Evolutionary conservation across 2,329 filamentous ascomycete genomes (phyloP).

Genomic region (Sarocladiaceae sp.): DNA sequence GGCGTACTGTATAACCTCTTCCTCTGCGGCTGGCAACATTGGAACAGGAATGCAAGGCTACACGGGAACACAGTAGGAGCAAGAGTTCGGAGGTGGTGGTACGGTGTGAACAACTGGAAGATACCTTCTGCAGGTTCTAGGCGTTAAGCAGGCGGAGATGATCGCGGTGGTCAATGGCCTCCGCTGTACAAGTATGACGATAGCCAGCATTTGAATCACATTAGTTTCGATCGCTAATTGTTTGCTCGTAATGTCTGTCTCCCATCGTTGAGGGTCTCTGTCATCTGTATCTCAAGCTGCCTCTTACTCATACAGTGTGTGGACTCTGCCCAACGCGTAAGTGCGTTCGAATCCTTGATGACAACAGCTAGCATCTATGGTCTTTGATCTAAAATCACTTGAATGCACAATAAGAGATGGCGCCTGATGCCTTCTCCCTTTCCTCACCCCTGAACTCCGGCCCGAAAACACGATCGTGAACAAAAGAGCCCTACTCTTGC

Average conservation of each 20-base stretch:
- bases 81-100: constrained; percentile 86
- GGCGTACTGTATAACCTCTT: constrained; percentile 84
- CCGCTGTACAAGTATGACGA: not conserved
- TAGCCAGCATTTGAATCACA: too few relatives aligned
- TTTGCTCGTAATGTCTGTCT: too few relatives aligned
- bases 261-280: too few relatives aligned
- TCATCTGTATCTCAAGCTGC: too few relatives aligned
- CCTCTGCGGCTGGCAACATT: constrained; percentile 81
- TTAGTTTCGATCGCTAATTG: too few relatives aligned
- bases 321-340: too few relatives aligned
- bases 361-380: not conserved
- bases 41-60: constrained; percentile 74
- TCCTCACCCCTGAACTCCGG: constrained; percentile 19
- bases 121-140: constrained; percentile 38
- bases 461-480: constrained; percentile 15
- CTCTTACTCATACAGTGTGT: too few relatives aligned
- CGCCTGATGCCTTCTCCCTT: constrained; percentile 13
- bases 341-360: too few relatives aligned
- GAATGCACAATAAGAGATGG: not conserved
- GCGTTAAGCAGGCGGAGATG: not conserved
- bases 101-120: constrained; percentile 85
- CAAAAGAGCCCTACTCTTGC: constrained; percentile 18
- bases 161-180: not conserved
- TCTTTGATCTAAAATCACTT: not conserved
- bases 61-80: constrained; percentile 73